phyloP scores from a whole-genome alignment of 805 yeast genomes.

The Metschnikowia rubicola region DNA sequence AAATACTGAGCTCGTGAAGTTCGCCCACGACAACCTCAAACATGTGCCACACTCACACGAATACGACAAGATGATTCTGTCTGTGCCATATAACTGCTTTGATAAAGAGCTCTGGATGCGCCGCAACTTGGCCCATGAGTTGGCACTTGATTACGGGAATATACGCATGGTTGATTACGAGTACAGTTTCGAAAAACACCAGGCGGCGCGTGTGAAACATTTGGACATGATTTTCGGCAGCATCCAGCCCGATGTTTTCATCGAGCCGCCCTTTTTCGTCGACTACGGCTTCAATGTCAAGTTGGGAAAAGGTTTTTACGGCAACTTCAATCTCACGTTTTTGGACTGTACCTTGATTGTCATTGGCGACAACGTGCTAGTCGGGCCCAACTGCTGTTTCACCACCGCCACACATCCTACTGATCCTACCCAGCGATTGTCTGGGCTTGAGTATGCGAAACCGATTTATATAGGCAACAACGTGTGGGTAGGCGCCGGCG shows the following conservation, averaged over 20 bases:
- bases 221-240: conserved; percentile 47
- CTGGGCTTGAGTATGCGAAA: conserved; percentile 49
- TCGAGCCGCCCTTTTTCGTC: conserved; percentile 59
- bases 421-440: conserved; percentile 42
- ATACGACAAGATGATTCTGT: conserved; percentile 56
- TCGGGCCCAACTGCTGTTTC: conserved; percentile 62
- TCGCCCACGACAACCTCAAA: conserved; percentile 30
- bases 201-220: conserved; percentile 34
- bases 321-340: conserved; percentile 53
- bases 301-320: conserved; percentile 56
- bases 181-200: conserved; percentile 24
- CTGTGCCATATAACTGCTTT: conserved; percentile 43
- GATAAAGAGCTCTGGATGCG: conserved; percentile 24
- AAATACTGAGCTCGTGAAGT: conserved; percentile 31
- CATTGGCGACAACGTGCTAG: conserved; percentile 56
- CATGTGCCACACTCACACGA: conserved; percentile 38
- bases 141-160: conserved; percentile 30
- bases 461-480: conserved; percentile 60
- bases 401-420: conserved; percentile 65
- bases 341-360: conserved; percentile 59
- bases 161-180: conserved; percentile 34
- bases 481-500: conserved; percentile 66
- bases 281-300: conserved; percentile 66
- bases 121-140: conserved; percentile 33
- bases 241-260: conserved; percentile 34